phyloP scores from a whole-genome alignment of 768 basidiomycete species.

The Amanita rimosa region DNA sequence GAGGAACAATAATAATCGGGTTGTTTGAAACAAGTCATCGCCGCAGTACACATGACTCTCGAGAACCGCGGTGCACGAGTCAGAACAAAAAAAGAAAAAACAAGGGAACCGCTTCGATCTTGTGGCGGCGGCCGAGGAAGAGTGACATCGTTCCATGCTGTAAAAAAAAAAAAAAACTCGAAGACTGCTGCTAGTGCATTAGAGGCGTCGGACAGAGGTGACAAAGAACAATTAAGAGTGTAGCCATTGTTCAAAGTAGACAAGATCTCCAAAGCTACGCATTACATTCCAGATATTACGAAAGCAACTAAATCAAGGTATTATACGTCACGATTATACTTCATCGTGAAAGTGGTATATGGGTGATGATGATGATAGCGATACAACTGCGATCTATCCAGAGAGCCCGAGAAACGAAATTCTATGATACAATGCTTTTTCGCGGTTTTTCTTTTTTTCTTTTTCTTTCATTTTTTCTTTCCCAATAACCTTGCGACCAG shows the following conservation, averaged over 20 bases:
- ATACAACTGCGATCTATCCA: conserved; percentile 5
- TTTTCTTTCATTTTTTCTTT: too few relatives aligned
- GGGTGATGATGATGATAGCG: background rate
- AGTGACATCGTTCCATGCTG: too few relatives aligned
- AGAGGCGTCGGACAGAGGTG: background rate
- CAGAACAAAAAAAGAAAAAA: too few relatives aligned
- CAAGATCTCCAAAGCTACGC: background rate
- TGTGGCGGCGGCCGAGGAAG: too few relatives aligned
- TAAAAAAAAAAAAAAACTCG: too few relatives aligned
- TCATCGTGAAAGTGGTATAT: background rate
- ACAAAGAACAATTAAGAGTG: background rate
- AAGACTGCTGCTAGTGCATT: background rate
- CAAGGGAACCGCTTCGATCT: too few relatives aligned
- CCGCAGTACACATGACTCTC: too few relatives aligned
- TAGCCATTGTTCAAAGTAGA: background rate
- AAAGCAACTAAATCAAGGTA: background rate
- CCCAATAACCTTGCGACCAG: background rate
- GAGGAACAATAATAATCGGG: too few relatives aligned
- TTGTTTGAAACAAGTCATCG: too few relatives aligned
- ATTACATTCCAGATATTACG: background rate
- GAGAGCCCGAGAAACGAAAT: background rate
- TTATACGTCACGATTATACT: background rate
- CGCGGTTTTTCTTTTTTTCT: background rate
- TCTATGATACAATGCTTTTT: conserved; percentile 4
- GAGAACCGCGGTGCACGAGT: too few relatives aligned